Conservation (phyloP, 176 grass and related monocot genomes). For the Eremochloa ophiuroides region DNA sequence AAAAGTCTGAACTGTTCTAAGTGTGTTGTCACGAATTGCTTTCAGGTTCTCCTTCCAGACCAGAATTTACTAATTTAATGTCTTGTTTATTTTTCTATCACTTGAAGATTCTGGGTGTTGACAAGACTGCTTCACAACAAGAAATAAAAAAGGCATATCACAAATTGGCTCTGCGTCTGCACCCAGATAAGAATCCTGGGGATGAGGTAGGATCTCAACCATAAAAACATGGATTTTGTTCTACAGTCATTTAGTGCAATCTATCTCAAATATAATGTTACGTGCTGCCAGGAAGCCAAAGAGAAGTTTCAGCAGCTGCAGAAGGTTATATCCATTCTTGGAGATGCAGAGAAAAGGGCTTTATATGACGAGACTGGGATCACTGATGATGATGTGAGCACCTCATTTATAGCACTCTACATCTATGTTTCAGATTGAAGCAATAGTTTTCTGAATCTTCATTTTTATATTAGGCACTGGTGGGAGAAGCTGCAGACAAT, state of each 20-base stretch:
- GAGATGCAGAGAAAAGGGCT: conserved; percentile 80
- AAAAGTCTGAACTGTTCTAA: neutral
- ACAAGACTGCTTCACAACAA: conserved; percentile 67
- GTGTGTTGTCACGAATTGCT: neutral
- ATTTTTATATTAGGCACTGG: conserved; percentile 47
- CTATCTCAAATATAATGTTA: conserved; percentile 22
- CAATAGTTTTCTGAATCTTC: conserved; percentile 9
- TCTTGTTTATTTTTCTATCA: conserved; percentile 8
- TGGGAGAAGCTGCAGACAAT: conserved; percentile 71
- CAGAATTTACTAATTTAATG: neutral
- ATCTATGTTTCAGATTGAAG: neutral
- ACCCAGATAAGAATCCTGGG: conserved; percentile 96
- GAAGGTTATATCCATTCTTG: conserved; percentile 97
- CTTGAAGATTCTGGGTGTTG: conserved; percentile 85
- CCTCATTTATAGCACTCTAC: neutral
- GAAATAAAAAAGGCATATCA: conserved; percentile 98
- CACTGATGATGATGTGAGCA: conserved; percentile 81
- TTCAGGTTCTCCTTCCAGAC: neutral
- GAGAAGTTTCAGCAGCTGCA: conserved; percentile 92
- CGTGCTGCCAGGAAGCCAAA: conserved; percentile 71
- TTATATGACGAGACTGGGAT: conserved; percentile 88
- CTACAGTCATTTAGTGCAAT: neutral
- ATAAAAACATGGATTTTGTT: conserved; percentile 19
- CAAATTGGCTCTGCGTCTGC: conserved; percentile 83
- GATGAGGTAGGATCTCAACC: conserved; percentile 63